Evolutionary conservation across 306 rosid genomes (phyloP).

Genomic region (Gillenia trifoliata): DNA sequence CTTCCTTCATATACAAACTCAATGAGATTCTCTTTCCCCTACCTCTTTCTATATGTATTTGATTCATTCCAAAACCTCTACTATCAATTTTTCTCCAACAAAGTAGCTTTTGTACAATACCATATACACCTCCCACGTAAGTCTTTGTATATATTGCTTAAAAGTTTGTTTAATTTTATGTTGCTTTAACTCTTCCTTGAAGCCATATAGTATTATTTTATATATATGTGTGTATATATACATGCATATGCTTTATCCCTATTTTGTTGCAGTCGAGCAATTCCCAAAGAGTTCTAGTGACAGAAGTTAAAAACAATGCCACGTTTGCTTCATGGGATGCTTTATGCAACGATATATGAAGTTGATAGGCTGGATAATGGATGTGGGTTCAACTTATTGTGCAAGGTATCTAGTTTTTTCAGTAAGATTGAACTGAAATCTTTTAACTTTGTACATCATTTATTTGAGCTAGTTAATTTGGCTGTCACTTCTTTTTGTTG

Average conservation of each 20-base stretch:
- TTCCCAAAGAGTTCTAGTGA: neutral
- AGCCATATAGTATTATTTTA: neutral
- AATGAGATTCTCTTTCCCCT: constrained; percentile 15
- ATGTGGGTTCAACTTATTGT: constrained; percentile 26
- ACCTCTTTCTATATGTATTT: neutral
- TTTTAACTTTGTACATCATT: neutral
- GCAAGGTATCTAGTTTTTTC: constrained; percentile 29
- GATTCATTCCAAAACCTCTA: neutral
- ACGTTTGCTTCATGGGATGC: constrained; percentile 63
- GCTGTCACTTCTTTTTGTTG: neutral
- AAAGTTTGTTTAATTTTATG: neutral
- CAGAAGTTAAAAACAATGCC: constrained; percentile 31
- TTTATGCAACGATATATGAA: constrained; percentile 41
- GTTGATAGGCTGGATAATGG: constrained; percentile 44
- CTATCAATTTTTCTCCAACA: neutral
- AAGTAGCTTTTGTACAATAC: neutral
- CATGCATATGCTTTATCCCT: neutral
- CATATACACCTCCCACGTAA: neutral
- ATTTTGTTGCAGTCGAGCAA: neutral
- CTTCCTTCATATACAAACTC: constrained; percentile 36
- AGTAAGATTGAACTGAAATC: neutral
- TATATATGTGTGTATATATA: neutral
- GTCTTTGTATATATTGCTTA: neutral
- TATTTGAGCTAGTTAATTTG: neutral
- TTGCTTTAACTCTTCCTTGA: neutral